Base-by-base conservation (phyloP, 2,329 filamentous ascomycete genomes). In the Penicillium sp. region DNA sequence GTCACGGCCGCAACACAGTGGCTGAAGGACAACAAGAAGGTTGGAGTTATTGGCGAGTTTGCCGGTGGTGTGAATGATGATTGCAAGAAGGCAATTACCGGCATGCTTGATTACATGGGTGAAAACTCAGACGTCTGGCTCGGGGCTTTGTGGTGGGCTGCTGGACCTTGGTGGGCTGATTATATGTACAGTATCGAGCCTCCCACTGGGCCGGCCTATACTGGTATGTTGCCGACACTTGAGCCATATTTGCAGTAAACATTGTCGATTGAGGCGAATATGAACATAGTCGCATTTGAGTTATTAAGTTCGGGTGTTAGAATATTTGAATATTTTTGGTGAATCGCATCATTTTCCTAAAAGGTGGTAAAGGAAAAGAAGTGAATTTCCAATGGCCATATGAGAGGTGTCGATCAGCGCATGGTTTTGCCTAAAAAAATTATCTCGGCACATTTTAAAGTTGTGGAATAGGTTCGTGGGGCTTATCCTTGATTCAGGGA, bases 61-160 rank as follows among this genome's bases (percentile, higher is more conserved):
- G 82, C 81, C 0, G 81, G 75, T 5, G 82, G 79, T 0, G 72
- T 75, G 5, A 84, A 84, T 58, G 60, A 66, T 0, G 70, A 75
- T 49, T 85, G 82, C 60, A 72, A 81, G 54, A 60, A 67, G 5
- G 82, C 82, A 14, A 41, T 84, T 14, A 72, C 75, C 49, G 80
- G 79, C 43, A 76, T 83, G 64, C 60, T 85, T 58, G 63, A 68
- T 26, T 80, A 80, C 64, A 59, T 84, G 61, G 71, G 66, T 0
- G 63, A 75, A 36, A 82, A 84, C 62, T 68, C 61, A 1, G 80
- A 83, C 68, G 79, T 83, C 3, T 83, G 82, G 82, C 69, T 67
- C 33, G 82, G 82, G 12, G 78, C 75, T 0, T 46, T 78, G 0
- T 84, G 80, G 79, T 84, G 82, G 81, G 78, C 78, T 30, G 82